A percentile compares a stretch with the other conserved stretches of the same genome.
Conservation (phyloP, 805 yeast species). For the Candida lessepsii region DNA sequence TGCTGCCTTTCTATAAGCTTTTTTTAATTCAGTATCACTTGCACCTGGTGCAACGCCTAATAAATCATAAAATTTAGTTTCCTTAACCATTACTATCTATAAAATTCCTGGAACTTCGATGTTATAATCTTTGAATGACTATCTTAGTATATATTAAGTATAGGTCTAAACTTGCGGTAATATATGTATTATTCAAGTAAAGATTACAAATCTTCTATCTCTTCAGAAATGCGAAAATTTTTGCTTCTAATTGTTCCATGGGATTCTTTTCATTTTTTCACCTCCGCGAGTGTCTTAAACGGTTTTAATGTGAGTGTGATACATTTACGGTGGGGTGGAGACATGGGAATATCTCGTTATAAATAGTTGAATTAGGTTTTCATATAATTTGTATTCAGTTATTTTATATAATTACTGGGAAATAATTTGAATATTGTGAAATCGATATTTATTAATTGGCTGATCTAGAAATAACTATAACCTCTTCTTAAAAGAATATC, state of each 20-base stretch:
- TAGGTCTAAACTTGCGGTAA: background rate
- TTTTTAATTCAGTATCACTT: slow-evolving; percentile 68
- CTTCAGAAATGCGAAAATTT: slow-evolving; percentile 7
- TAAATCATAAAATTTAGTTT: slow-evolving; percentile 71
- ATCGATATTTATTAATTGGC: too few relatives aligned
- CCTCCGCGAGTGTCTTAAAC: too few relatives aligned
- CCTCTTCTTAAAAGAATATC: too few relatives aligned
- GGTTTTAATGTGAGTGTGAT: too few relatives aligned
- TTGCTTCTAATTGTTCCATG: slow-evolving; percentile 9
- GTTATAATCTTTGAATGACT: background rate
- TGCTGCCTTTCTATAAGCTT: slow-evolving; percentile 80
- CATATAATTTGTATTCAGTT: too few relatives aligned
- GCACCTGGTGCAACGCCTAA: slow-evolving; percentile 73
- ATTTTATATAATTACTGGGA: too few relatives aligned
- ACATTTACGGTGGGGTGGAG: too few relatives aligned
- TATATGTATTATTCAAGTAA: background rate
- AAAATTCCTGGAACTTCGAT: background rate
- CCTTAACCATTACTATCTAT: slow-evolving; percentile 61
- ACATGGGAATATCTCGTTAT: too few relatives aligned
- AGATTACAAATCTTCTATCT: slow-evolving; percentile 5
- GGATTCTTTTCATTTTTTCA: slow-evolving; percentile 6
- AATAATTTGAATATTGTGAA: too few relatives aligned
- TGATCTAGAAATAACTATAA: too few relatives aligned
- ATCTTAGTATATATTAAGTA: too few relatives aligned
- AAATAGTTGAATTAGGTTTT: too few relatives aligned